Percentiles rank a stretch among this genome's conserved stretches.
Conservation (phyloP, 805 yeast species). For the Pichia thaimueangensis region DNA sequence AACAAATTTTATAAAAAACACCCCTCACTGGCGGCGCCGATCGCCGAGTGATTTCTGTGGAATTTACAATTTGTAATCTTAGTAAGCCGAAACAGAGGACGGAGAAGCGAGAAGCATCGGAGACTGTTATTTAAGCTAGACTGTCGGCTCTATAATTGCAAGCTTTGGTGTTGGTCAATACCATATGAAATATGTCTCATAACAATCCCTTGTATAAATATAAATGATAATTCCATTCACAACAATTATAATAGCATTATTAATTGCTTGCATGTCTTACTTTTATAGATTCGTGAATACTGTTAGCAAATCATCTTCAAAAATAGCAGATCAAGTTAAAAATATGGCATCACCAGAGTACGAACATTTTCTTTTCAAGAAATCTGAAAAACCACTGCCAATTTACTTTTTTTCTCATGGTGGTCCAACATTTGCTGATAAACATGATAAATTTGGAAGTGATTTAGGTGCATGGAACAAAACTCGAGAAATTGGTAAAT, state of each 20-base stretch:
- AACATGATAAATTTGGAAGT: slow-evolving; percentile 42
- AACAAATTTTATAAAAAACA: too few relatives aligned
- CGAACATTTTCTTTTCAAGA: slow-evolving; percentile 17
- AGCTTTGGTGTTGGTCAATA: too few relatives aligned
- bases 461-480: slow-evolving; percentile 53
- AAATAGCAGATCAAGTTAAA: slow-evolving; percentile 8
- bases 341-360: slow-evolving; percentile 12
- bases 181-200: too few relatives aligned
- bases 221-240: too few relatives aligned
- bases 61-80: too few relatives aligned
- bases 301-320: slow-evolving; percentile 3
- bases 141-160: too few relatives aligned
- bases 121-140: too few relatives aligned
- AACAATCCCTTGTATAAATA: too few relatives aligned
- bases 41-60: too few relatives aligned
- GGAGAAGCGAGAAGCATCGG: too few relatives aligned
- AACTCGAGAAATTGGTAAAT: slow-evolving; percentile 43
- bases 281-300: slow-evolving; percentile 11
- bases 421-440: slow-evolving; percentile 71
- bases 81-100: too few relatives aligned
- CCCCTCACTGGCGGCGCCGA: too few relatives aligned
- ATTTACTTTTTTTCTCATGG: slow-evolving; percentile 75
- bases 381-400: slow-evolving; percentile 35
- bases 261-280: slow-evolving; percentile 16
- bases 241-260: slow-evolving; percentile 7